phyloP scores from a whole-genome alignment of 2,329 filamentous ascomycete genomes.

The Trichoderma sp. region DNA sequence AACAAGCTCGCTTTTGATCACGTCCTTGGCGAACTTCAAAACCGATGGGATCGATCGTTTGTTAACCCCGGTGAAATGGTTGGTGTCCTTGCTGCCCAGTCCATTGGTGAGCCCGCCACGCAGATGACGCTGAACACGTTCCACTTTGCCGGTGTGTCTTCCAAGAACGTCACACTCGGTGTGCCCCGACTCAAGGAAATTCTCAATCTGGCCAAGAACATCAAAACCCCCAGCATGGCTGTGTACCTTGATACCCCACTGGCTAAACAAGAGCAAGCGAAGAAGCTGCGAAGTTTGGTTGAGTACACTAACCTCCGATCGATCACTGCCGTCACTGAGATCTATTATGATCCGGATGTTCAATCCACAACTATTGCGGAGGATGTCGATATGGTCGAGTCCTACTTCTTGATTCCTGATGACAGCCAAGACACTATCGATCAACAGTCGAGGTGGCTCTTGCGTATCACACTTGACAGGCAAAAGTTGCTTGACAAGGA shows the following conservation, averaged over 20 bases:
- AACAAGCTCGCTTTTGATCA: slow-evolving; percentile 93
- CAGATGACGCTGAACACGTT: slow-evolving; percentile 99
- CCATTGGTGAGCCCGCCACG: slow-evolving; percentile 96
- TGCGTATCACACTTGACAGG: slow-evolving; percentile 89
- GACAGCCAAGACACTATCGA: slow-evolving; percentile 64
- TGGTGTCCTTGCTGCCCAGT: slow-evolving; percentile 94
- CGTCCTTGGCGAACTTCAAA: slow-evolving; percentile 86
- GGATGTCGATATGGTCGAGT: slow-evolving; percentile 92
- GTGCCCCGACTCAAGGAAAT: slow-evolving; percentile 99
- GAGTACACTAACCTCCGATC: slow-evolving; percentile 94
- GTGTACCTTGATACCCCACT: slow-evolving; percentile 73
- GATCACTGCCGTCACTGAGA: slow-evolving; percentile 88
- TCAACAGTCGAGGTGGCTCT: slow-evolving; percentile 89
- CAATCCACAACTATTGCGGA: slow-evolving; percentile 81
- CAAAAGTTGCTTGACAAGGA: slow-evolving; percentile 96
- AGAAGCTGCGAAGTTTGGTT: slow-evolving; percentile 81
- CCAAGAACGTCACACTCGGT: slow-evolving; percentile 99
- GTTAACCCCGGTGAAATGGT: slow-evolving; percentile 98
- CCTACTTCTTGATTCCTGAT: slow-evolving; percentile 92
- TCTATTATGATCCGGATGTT: slow-evolving; percentile 95
- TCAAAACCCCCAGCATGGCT: slow-evolving; percentile 97
- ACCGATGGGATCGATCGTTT: slow-evolving; percentile 79
- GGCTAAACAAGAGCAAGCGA: slow-evolving; percentile 76
- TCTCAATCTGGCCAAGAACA: slow-evolving; percentile 94
- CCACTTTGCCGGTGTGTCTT: slow-evolving; percentile 99